Evolutionary conservation across 768 basidiomycete genomes (phyloP).

Genomic region (Trichaptum fuscoviolaceum): DNA sequence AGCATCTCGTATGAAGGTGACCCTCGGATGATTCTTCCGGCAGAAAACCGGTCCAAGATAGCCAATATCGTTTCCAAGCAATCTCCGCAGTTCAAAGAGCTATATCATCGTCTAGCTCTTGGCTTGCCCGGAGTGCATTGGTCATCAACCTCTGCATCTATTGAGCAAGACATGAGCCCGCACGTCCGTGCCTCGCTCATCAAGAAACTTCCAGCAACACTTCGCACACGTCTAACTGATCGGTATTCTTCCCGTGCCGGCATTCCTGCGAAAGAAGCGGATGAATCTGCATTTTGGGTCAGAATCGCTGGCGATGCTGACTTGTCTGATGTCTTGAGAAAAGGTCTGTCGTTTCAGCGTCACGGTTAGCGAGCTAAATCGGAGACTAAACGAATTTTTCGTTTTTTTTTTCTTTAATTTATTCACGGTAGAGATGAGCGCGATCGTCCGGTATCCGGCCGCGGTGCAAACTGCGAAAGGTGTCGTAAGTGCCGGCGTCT

Average conservation of each 20-base stretch:
- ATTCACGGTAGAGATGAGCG: constrained; percentile 53
- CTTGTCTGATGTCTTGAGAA: constrained; percentile 45
- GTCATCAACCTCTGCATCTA: constrained; percentile 40
- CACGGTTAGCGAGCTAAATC: neutral
- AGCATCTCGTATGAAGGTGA: constrained; percentile 86
- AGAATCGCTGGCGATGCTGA: constrained; percentile 60
- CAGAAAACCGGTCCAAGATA: constrained; percentile 94
- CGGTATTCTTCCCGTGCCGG: constrained; percentile 37
- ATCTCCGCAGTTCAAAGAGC: constrained; percentile 74
- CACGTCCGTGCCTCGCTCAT: constrained; percentile 69
- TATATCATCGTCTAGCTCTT: constrained; percentile 77
- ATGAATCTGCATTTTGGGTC: constrained; percentile 74
- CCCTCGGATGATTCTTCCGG: constrained; percentile 90
- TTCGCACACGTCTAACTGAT: constrained; percentile 52
- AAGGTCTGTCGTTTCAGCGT: constrained; percentile 36
- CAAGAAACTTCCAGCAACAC: constrained; percentile 67
- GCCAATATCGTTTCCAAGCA: constrained; percentile 86
- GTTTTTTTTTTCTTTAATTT: neutral
- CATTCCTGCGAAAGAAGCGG: constrained; percentile 43
- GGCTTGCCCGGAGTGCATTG: constrained; percentile 81
- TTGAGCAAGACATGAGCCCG: constrained; percentile 72
- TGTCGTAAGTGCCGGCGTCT: constrained; percentile 72
- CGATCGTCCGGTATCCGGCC: constrained; percentile 79
- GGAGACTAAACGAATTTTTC: neutral
- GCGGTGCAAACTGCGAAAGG: constrained; percentile 84